These are phyloP conservation scores for Botrytis fabae DNA, from an alignment of 2,329 filamentous ascomycete species.

Conservation along the genomic window DNA sequence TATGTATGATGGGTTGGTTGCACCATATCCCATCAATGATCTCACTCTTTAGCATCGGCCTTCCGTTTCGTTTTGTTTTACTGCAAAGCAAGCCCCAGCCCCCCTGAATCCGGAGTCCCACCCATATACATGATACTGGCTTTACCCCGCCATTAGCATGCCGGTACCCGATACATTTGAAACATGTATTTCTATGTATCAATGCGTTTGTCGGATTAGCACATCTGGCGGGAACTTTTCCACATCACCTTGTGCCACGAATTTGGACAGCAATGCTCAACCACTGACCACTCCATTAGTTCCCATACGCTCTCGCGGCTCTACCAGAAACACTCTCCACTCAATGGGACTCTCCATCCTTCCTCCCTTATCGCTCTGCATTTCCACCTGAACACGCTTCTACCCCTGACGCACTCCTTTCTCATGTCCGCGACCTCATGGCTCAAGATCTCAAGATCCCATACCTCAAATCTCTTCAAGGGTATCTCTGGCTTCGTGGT, in stretches of 20 bases:
- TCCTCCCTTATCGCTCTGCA: conserved; percentile 66
- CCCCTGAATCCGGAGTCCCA: neutral
- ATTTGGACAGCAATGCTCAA: conserved; percentile 5
- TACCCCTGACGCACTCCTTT: conserved; percentile 59
- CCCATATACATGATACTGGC: conserved; percentile 13
- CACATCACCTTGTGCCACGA: conserved; percentile 1
- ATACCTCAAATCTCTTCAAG: conserved; percentile 78
- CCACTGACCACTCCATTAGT: conserved; percentile 50
- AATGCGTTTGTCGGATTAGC: conserved; percentile 5
- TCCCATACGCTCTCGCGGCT: conserved; percentile 71
- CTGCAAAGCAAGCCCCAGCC: neutral
- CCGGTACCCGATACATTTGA: conserved; percentile 9
- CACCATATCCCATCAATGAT: neutral
- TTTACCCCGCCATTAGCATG: conserved; percentile 17
- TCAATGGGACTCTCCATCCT: conserved; percentile 66
- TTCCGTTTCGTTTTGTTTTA: conserved; percentile 14
- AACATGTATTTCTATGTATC: conserved; percentile 6
- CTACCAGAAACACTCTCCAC: conserved; percentile 63
- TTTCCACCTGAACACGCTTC: conserved; percentile 66
- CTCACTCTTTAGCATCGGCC: neutral
- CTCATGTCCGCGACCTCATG: conserved; percentile 71
- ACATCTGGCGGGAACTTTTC: neutral
- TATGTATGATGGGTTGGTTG: conserved; percentile 14
- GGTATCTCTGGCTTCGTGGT: conserved; percentile 74
- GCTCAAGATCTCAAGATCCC: conserved; percentile 70